These are phyloP conservation scores for Aspergillus haitiensis DNA, from an alignment of 495 filamentous ascomycete species.

Conservation along the genomic window DNA sequence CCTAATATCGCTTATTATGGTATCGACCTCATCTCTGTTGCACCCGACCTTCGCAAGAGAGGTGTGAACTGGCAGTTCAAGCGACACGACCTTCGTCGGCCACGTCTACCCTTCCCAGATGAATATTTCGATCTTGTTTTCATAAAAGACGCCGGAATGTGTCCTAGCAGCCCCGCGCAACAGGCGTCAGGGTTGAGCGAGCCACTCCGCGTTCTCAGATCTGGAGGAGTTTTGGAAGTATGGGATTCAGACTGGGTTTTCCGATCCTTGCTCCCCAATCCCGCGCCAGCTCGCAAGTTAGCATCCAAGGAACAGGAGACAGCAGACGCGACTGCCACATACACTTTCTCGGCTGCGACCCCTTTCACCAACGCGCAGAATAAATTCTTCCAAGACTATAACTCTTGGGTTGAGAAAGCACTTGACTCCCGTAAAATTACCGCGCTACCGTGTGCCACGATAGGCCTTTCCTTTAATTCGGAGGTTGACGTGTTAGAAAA, in stretches of 20 bases:
- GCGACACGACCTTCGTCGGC: conserved; percentile 76
- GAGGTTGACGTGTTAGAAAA: conserved; percentile 71
- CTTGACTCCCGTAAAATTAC: conserved; percentile 70
- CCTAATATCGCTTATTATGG: conserved; percentile 71
- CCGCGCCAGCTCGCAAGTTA: conserved; percentile 56
- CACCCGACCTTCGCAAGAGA: conserved; percentile 68
- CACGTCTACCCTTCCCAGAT: conserved; percentile 77
- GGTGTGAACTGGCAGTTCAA: conserved; percentile 86
- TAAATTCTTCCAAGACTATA: conserved; percentile 79
- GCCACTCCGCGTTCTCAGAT: conserved; percentile 71
- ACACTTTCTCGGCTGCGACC: conserved; percentile 78
- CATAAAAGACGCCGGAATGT: conserved; percentile 81
- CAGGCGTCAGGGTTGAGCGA: conserved; percentile 70
- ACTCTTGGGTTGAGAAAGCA: conserved; percentile 75
- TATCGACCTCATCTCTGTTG: conserved; percentile 76
- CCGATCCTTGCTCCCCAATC: conserved; percentile 73
- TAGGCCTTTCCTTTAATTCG: conserved; percentile 75
- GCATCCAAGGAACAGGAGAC: conserved; percentile 60
- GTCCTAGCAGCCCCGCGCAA: conserved; percentile 58
- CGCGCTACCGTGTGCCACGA: conserved; percentile 75
- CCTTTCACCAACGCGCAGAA: conserved; percentile 77
- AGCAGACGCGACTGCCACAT: conserved; percentile 69
- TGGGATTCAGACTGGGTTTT: conserved; percentile 83
- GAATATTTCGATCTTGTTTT: conserved; percentile 88
- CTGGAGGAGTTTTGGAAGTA: conserved; percentile 79